These are phyloP conservation scores for Termitomyces sp. DNA, from an alignment of 768 basidiomycete genomes.

Conservation along the genomic window DNA sequence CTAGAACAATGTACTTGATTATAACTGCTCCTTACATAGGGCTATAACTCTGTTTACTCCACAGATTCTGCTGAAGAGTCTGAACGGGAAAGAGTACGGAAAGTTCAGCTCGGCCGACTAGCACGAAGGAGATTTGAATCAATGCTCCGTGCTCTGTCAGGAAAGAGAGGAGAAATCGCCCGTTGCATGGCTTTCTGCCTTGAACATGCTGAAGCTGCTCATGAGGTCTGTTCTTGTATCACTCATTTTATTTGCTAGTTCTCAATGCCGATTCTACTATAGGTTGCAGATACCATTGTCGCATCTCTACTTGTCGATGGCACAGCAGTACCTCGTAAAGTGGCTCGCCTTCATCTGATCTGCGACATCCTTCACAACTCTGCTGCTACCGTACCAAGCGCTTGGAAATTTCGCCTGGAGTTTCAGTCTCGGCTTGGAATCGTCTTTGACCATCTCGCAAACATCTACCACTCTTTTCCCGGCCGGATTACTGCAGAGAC, in stretches of 20 bases:
- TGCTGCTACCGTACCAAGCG: conserved; percentile 88
- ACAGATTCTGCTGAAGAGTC: conserved; percentile 95
- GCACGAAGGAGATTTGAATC: conserved; percentile 86
- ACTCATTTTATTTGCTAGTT: not conserved
- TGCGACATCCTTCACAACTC: conserved; percentile 99
- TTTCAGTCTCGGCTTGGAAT: conserved; percentile 90
- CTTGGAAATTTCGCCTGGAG: conserved; percentile 96
- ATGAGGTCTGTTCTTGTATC: conserved; percentile 59
- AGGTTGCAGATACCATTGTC: conserved; percentile 92
- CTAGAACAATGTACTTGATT: not conserved
- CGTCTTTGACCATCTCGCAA: conserved; percentile 94
- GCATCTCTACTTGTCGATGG: conserved; percentile 83
- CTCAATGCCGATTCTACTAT: not conserved
- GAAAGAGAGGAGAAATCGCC: conserved; percentile 87
- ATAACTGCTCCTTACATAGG: conserved; percentile 39
- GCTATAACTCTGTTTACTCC: conserved; percentile 85
- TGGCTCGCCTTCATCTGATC: conserved; percentile 91
- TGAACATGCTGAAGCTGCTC: conserved; percentile 93
- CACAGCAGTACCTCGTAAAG: conserved; percentile 97
- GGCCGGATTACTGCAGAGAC: conserved; percentile 95
- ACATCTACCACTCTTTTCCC: conserved; percentile 93
- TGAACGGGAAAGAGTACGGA: conserved; percentile 79
- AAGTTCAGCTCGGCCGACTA: conserved; percentile 73
- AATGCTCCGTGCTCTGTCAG: conserved; percentile 84
- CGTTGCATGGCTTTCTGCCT: conserved; percentile 97